phyloP scores from a whole-genome alignment of 441 rosid genomes.

The Adansonia gregorii region DNA sequence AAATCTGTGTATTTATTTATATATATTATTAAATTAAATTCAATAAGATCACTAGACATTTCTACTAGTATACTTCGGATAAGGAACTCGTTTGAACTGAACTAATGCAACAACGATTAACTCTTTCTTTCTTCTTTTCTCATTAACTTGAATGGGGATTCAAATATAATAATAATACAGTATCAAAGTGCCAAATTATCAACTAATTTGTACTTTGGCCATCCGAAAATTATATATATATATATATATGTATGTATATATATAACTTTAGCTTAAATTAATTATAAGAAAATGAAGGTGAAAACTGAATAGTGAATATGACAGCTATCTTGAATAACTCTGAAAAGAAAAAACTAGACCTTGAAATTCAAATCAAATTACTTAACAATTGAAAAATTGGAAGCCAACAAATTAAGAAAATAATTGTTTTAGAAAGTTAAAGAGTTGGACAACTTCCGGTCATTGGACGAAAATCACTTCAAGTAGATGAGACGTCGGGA shows the following conservation, averaged over 20 bases:
- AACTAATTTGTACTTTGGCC: no score
- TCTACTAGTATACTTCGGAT: background rate
- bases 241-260: no score
- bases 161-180: no score
- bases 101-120: background rate
- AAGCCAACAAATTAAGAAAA: background rate
- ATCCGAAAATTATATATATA: no score
- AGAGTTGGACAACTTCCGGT: background rate
- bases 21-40: background rate
- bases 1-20: no score
- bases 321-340: background rate
- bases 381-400: background rate
- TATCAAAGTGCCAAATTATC: background rate
- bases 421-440: background rate
- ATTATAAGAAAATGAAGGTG: background rate
- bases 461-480: background rate
- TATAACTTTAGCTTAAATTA: background rate
- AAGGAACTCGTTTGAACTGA: background rate
- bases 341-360: background rate
- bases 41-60: background rate
- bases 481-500: background rate
- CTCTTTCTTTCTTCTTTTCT: background rate
- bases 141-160: background rate
- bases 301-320: background rate
- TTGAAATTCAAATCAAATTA: background rate